These are phyloP conservation scores for Nemania bipapillata DNA, from an alignment of 2,329 filamentous ascomycete genomes.

Conservation along the genomic window DNA sequence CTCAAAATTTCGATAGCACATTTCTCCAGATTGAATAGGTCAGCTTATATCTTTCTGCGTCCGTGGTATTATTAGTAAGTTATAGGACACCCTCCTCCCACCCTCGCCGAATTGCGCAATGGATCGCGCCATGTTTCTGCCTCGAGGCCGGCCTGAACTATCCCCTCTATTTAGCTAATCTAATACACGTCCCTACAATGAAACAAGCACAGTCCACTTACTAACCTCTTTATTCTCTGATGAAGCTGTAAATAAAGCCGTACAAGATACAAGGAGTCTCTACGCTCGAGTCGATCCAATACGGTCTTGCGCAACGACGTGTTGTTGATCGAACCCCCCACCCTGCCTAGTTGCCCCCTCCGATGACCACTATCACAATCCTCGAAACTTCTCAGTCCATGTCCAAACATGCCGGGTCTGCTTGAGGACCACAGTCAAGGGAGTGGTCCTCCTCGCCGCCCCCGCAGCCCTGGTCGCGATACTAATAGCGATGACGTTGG, in stretches of 20 bases:
- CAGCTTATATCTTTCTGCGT: neutral
- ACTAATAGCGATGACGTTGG: neutral
- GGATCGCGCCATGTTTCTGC: neutral
- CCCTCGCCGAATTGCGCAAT: neutral
- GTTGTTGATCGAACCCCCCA: neutral
- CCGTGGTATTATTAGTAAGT: slow-evolving; percentile 4
- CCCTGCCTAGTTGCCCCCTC: slow-evolving; percentile 1
- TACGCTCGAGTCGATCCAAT: neutral
- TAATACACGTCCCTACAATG: neutral
- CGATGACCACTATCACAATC: slow-evolving; percentile 24
- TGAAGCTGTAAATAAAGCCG: neutral
- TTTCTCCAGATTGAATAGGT: neutral
- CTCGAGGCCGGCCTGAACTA: neutral
- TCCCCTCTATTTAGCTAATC: neutral
- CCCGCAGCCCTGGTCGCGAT: neutral
- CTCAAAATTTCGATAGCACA: neutral
- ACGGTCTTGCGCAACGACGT: slow-evolving; percentile 4
- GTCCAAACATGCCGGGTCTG: slow-evolving; percentile 34
- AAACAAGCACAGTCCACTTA: neutral
- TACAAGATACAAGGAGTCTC: slow-evolving; percentile 16
- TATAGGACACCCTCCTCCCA: neutral
- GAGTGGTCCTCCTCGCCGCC: neutral
- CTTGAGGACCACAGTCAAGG: slow-evolving; percentile 13
- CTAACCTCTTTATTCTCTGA: neutral
- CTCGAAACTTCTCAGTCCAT: slow-evolving; percentile 26